Evolutionary conservation across 352 stramenopile species (phyloP), one percentile per base, ranked within the genome.

Genomic region (Globisporangium lucens): DNA sequence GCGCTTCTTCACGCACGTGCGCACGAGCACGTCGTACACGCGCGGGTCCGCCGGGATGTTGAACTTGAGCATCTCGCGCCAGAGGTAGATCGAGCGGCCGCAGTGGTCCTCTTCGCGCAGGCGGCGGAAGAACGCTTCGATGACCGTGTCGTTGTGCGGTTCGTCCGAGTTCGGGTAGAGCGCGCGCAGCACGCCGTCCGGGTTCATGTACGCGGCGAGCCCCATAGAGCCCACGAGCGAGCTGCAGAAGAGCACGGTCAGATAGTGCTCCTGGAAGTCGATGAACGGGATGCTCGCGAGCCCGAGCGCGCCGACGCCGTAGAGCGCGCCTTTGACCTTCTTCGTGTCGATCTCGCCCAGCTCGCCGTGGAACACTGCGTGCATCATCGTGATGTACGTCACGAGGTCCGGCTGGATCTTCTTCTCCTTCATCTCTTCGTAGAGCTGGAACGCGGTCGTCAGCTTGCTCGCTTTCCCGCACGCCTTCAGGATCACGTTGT

Each of bases 381-480:
- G 88, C 85, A 95, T 90, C 84, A 94, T 93, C 41, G 85, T 94
- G 66, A 91, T 90, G 72, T 92, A 93, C 35, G 88, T 95, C 41
- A 90, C 77, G 3, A 88, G 75, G 41, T 92, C 84, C 1, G 88
- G 85, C 55, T 74, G 47, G 70, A 94, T 90, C 63, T 83, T 78
- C 55, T 75, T 78, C 46, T 79, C 67, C 69, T 95, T 95, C 85
- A 95, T 93, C 66, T 92, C 85, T 55, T 94, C 88, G 68, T 95
- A 95, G 52, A 93, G 61, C 62, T 92, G 71, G 67, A 95, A 95
- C 27, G 86, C 88, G 8, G 76, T 78, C 41, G 83, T 71, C 46
- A 95, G 78, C 47, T 90, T 68, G 56, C 76, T 85, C n/a, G 78
- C 78, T 55, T 91, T 93, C 41, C 88, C 88, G 13, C 82, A 90